Base-by-base conservation (phyloP, 2,329 filamentous ascomycete species). In the Cadophora malorum region DNA sequence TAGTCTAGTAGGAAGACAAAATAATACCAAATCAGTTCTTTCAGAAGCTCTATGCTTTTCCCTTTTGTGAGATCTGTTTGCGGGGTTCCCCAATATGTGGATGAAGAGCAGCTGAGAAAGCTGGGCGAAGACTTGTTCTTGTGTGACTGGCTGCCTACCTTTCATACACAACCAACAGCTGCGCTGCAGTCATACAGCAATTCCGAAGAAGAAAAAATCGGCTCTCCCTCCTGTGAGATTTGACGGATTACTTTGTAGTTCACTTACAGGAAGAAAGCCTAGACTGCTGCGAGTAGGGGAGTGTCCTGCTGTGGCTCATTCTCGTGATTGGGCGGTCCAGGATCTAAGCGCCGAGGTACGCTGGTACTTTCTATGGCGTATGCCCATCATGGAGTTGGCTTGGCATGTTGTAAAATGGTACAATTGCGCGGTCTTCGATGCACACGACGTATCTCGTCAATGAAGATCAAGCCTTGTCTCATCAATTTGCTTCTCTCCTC, bases 51-150 rank as follows among this genome's bases (percentile, higher is more conserved):
- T 19, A 31, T 16, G 16, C 28, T 16, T 28, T 31, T 28, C 16
- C 23, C 14, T 28, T 28, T n/a, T 21, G 12, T 3, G 50, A 33
- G 50, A 33, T 33, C 23, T 14, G 23, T 55, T 55, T 23, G n/a
- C 28, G 33, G 33, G 31, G 53, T 38, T 58, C 53, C 53, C 53
- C 31, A 58, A 58, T 35, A 4, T 58, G 28, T 38, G 53, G 10
- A 53, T 25, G 21, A 7, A 9, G 21, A 21, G 9, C 28, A 58
- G 31, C 53, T 58, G 53, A 58, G 53, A 38, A 58, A 10, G 53
- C 53, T 58, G 28, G n/a, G 53, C 53, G 53, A 23, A 58, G 33
- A 59, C 55, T 59, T 59, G 55, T 59, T 41, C 31, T 41, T 41
- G 31, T 59, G 55, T 59, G 33, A 59, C 55, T 59, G 55, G 55